Conservation (phyloP, 805 yeast species). For the Zygosaccharomyces bailii region DNA sequence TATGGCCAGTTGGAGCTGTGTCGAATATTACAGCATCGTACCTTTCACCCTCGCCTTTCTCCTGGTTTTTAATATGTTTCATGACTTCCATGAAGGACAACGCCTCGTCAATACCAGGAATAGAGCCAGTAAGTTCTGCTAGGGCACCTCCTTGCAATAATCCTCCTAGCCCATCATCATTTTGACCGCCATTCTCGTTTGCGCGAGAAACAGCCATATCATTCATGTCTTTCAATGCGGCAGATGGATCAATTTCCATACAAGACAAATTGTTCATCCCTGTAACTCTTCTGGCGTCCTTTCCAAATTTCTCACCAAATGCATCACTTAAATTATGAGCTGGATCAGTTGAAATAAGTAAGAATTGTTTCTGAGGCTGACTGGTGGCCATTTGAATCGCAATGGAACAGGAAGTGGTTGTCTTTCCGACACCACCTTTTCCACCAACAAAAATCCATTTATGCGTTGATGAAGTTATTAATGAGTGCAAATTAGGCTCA, state of each 20-base stretch:
- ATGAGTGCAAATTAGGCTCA: slow-evolving; percentile 68
- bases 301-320: slow-evolving; percentile 95
- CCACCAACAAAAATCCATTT: slow-evolving; percentile 99
- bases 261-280: slow-evolving; percentile 87
- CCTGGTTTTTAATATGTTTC: slow-evolving; percentile 87
- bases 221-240: slow-evolving; percentile 85
- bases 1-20: slow-evolving; percentile 99
- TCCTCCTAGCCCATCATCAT: slow-evolving; percentile 31
- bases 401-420: slow-evolving; percentile 93
- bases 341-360: slow-evolving; percentile 94
- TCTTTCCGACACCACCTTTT: slow-evolving; percentile 99
- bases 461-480: slow-evolving; percentile 63
- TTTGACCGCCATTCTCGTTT: slow-evolving; percentile 44
- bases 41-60: slow-evolving; percentile 39
- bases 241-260: slow-evolving; percentile 98
- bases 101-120: slow-evolving; percentile 99
- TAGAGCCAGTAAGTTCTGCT: slow-evolving; percentile 86
- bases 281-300: slow-evolving; percentile 91
- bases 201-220: slow-evolving; percentile 41
- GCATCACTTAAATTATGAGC: slow-evolving; percentile 98
- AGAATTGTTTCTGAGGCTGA: slow-evolving; percentile 75
- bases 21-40: slow-evolving; percentile 93
- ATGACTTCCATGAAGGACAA: slow-evolving; percentile 96
- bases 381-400: slow-evolving; percentile 88
- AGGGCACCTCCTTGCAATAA: slow-evolving; percentile 39